Evolutionary conservation across 2,329 filamentous ascomycete genomes (phyloP), one percentile per base, ranked within the genome.

Genomic region (Ustulina deusta): DNA sequence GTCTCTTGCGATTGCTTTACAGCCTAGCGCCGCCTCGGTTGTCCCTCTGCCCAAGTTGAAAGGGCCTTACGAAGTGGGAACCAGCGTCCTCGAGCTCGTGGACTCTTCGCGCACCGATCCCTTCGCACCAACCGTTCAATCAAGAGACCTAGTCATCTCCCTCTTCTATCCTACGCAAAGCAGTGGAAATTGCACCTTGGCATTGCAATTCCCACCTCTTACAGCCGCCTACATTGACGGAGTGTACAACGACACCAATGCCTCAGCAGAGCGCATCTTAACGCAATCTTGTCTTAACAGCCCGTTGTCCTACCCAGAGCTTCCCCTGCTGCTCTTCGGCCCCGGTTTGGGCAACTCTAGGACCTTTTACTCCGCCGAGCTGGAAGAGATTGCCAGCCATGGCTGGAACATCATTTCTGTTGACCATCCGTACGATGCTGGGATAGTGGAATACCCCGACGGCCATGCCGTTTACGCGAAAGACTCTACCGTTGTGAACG

Each of bases 91-190:
- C 7, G 46, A 51, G 22, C 44, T 61, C 22, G 34, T 52, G 9
- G 57, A 61, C 22, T 52, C 46, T 32, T 61, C 57, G 13, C 57
- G 57, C 57, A 61, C 22, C 46, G 57, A 61, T 52, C 44, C 57
- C 46, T 61, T 61, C 20, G 57, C 57, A 15, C 57, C 57, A 4
- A 61, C 46, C 10, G 27, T 51, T 7, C 57, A 61, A 9, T 15
- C 44, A 5, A 36, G 57, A 25, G 34, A 61, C 2, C 57, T 61
- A 11, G 46, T 22, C 22, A 38, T 61, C 46, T 61, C 57, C 13
- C 57, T 61, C 46, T 61, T 61, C 46, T 61, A 61, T 29, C 57
- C 46, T 25, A 61, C 57, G 15, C 20, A 51, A 1, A 17, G 20
- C 6, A n/a, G 25, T 6, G 20, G 38, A n/a, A 17, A 40, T 2